A percentile compares a stretch with the other conserved stretches of the same genome.
Conservation (phyloP, 2,329 filamentous ascomycete genomes). For the Neurospora crassa region DNA sequence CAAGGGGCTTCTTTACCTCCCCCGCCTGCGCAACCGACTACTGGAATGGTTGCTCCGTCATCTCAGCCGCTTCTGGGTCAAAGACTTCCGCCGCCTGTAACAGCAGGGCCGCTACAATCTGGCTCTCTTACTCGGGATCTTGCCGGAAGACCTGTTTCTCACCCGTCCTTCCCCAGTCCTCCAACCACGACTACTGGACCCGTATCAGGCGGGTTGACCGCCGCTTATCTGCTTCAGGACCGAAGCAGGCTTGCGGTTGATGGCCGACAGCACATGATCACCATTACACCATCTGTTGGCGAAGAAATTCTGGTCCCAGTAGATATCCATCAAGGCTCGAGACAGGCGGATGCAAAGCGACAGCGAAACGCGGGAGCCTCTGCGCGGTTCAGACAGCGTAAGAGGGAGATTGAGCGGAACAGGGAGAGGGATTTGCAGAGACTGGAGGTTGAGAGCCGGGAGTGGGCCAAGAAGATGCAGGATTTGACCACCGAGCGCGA, state of each 20-base stretch:
- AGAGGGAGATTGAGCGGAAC: constrained; percentile 74
- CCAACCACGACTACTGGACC: background rate
- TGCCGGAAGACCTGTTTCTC: constrained; percentile 9
- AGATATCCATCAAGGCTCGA: constrained; percentile 73
- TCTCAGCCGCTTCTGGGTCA: constrained; percentile 27
- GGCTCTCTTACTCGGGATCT: constrained; percentile 11
- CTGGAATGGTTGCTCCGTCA: constrained; percentile 22
- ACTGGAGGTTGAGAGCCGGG: constrained; percentile 57
- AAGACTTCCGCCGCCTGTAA: constrained; percentile 13
- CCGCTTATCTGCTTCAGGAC: constrained; percentile 8
- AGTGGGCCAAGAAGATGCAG: constrained; percentile 46
- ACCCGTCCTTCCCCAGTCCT: background rate
- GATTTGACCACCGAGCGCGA: constrained; percentile 55
- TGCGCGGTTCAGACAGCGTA: constrained; percentile 68
- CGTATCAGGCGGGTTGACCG: background rate
- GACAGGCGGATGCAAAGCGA: constrained; percentile 75
- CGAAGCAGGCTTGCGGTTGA: constrained; percentile 10
- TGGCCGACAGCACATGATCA: constrained; percentile 23
- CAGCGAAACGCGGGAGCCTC: constrained; percentile 80
- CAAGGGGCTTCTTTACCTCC: constrained; percentile 1
- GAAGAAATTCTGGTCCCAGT: constrained; percentile 53
- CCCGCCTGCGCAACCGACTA: constrained; percentile 14
- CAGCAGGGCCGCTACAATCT: constrained; percentile 10
- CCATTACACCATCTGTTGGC: constrained; percentile 27
- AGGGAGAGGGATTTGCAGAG: constrained; percentile 67